These are phyloP conservation scores for Aspergillus sparsus DNA, from an alignment of 495 filamentous ascomycete genomes.

Conservation along the genomic window DNA sequence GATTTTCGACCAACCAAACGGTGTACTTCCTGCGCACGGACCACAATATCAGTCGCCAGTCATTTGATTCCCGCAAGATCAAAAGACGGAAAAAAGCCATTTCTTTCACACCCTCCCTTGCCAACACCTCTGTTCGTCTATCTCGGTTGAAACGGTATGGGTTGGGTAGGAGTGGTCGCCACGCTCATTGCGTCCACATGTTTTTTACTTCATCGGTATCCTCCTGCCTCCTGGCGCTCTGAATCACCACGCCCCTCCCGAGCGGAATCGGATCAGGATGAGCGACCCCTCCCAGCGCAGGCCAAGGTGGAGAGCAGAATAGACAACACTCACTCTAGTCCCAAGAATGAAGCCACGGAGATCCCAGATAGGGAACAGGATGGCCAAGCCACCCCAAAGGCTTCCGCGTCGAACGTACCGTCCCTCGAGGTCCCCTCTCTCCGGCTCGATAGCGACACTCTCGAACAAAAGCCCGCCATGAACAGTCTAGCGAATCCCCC, in stretches of 20 bases:
- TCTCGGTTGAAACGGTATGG: slow-evolving; percentile 30
- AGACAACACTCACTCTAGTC: slow-evolving; percentile 3
- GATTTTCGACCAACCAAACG: too few relatives aligned
- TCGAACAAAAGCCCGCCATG: neutral
- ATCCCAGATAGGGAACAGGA: slow-evolving; percentile 29
- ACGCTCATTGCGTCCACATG: slow-evolving; percentile 36
- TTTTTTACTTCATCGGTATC: slow-evolving; percentile 38
- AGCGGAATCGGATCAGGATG: slow-evolving; percentile 27
- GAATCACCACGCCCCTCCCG: slow-evolving; percentile 25
- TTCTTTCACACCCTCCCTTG: neutral
- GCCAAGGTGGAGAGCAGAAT: neutral
- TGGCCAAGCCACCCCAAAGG: slow-evolving; percentile 51
- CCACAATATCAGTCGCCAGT: neutral
- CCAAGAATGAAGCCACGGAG: slow-evolving; percentile 12
- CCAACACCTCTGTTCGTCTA: neutral
- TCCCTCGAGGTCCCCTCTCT: slow-evolving; percentile 38
- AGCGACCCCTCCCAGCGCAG: slow-evolving; percentile 19
- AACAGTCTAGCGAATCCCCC: slow-evolving; percentile 6
- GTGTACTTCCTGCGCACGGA: slow-evolving; percentile 1
- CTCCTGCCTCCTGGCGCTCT: slow-evolving; percentile 28
- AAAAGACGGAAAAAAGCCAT: too few relatives aligned
- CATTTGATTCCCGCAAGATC: too few relatives aligned
- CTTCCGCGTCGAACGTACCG: slow-evolving; percentile 34
- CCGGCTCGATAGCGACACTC: slow-evolving; percentile 29
- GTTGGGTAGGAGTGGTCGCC: slow-evolving; percentile 38